Percentiles rank a stretch among this genome's conserved stretches.
phyloP scores from a whole-genome alignment of 2,329 filamentous ascomycete genomes.

The Cladosporium sp. region DNA sequence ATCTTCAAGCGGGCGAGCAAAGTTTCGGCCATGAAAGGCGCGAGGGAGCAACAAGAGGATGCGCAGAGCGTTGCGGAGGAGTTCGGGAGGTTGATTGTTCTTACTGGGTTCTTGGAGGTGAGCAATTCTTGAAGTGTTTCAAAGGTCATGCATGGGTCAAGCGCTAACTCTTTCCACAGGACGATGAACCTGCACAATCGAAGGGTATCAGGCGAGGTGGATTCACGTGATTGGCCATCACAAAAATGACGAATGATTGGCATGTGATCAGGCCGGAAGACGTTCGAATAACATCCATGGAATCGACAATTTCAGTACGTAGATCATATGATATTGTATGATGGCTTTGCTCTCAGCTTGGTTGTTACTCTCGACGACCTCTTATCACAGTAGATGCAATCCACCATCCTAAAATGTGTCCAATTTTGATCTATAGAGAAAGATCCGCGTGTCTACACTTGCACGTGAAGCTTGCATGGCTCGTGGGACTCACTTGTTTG shows the following conservation, averaged over 20 bases:
- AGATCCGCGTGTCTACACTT: not conserved
- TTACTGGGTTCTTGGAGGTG: constrained; percentile 86
- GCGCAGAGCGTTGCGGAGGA: constrained; percentile 77
- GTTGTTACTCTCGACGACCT: not conserved
- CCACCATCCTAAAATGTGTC: too few species aligned
- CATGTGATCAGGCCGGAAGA: not conserved
- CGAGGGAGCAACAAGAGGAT: constrained; percentile 48
- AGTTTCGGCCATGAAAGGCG: constrained; percentile 55
- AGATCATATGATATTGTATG: not conserved
- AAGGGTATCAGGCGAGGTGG: constrained; percentile 20
- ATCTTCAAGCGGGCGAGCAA: constrained; percentile 88
- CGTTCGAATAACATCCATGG: not conserved
- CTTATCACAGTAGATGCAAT: not conserved
- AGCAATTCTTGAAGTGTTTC: constrained; percentile 36
- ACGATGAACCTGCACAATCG: constrained; percentile 23
- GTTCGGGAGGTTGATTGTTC: constrained; percentile 77
- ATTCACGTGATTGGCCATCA: constrained; percentile 20
- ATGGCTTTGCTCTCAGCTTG: not conserved
- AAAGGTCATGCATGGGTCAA: not conserved
- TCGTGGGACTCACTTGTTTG: not conserved
- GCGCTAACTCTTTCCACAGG: constrained; percentile 18
- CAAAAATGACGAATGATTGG: not conserved
- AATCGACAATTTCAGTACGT: not conserved
- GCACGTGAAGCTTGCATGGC: not conserved
- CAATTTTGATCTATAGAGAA: too few species aligned